Evolutionary conservation across 1,284 basidiomycete genomes (phyloP).

Genomic region (Fistulinella cinereoalba): DNA sequence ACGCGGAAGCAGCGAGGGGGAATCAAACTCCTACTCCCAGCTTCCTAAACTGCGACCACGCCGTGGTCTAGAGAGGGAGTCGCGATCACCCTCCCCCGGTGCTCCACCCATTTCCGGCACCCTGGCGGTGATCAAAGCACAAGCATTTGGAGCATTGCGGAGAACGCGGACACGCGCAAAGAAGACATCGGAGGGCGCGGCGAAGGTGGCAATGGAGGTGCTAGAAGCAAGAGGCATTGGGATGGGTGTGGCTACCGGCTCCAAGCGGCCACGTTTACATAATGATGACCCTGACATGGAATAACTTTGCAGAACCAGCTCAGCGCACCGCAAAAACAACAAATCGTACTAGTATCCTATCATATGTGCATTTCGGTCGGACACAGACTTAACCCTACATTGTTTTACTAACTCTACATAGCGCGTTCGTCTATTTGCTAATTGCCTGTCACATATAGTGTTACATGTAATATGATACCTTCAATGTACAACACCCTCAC

Average conservation of each 20-base stretch:
- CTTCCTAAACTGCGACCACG: slow-evolving; percentile 43
- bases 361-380: slow-evolving; percentile 26
- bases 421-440: slow-evolving; percentile 33
- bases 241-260: slow-evolving; percentile 47
- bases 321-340: slow-evolving; percentile 13
- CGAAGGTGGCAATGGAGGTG: slow-evolving; percentile 74
- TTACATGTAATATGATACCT: slow-evolving; percentile 41
- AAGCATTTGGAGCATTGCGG: slow-evolving; percentile 78
- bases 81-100: slow-evolving; percentile 71
- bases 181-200: slow-evolving; percentile 66
- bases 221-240: slow-evolving; percentile 73
- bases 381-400: slow-evolving; percentile 26
- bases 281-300: slow-evolving; percentile 49
- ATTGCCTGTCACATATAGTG: slow-evolving; percentile 35
- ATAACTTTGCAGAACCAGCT: slow-evolving; percentile 31
- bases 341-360: slow-evolving; percentile 29
- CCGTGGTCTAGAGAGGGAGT: slow-evolving; percentile 46
- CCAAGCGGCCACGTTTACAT: slow-evolving; percentile 58
- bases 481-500: slow-evolving; percentile 20
- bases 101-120: slow-evolving; percentile 68
- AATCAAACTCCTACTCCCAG: slow-evolving; percentile 43
- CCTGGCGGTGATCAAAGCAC: slow-evolving; percentile 82
- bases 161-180: slow-evolving; percentile 70
- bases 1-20: slow-evolving; percentile 55
- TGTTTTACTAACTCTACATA: slow-evolving; percentile 35